These are phyloP conservation scores for Astrothelium subdiscretum DNA, from an alignment of 495 filamentous ascomycete species.

Conservation along the genomic window DNA sequence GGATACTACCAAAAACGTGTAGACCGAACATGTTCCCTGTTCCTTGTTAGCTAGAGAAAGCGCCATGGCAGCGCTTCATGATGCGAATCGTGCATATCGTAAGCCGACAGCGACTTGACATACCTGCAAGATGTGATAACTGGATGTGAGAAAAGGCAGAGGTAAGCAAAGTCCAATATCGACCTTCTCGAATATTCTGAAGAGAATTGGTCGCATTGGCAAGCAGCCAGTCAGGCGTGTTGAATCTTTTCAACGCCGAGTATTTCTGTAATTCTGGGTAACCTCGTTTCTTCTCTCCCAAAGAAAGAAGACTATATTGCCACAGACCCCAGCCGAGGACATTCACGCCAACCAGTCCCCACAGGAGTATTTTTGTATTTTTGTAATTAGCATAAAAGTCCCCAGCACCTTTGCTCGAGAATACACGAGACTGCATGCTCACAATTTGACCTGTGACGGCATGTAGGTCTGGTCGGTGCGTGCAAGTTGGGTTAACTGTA, in stretches of 20 bases:
- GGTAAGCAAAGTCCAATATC: conserved; percentile 22
- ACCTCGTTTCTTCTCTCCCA: neutral
- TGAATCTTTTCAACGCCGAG: neutral
- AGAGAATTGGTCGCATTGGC: conserved; percentile 7
- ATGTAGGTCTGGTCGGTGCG: too few species aligned
- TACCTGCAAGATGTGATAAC: neutral
- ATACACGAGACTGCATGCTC: neutral
- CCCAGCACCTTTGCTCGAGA: neutral
- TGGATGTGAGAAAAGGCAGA: conserved; percentile 20
- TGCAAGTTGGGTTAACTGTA: too few species aligned
- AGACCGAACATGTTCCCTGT: conserved; percentile 23
- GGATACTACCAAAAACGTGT: conserved; percentile 16
- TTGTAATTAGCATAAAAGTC: neutral
- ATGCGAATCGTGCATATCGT: neutral
- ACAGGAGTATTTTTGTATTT: conserved; percentile 6
- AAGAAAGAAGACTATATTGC: conserved; percentile 8
- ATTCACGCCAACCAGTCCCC: conserved; percentile 24
- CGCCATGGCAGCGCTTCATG: neutral
- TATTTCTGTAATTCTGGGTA: neutral
- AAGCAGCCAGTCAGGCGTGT: neutral
- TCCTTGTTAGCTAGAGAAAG: conserved; percentile 6
- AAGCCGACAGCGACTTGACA: neutral
- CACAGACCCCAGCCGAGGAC: conserved; percentile 19
- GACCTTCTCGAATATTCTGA: conserved; percentile 9
- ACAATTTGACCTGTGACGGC: too few species aligned